Base-by-base conservation (phyloP, 495 filamentous ascomycete genomes). In the Evernia prunastri region DNA sequence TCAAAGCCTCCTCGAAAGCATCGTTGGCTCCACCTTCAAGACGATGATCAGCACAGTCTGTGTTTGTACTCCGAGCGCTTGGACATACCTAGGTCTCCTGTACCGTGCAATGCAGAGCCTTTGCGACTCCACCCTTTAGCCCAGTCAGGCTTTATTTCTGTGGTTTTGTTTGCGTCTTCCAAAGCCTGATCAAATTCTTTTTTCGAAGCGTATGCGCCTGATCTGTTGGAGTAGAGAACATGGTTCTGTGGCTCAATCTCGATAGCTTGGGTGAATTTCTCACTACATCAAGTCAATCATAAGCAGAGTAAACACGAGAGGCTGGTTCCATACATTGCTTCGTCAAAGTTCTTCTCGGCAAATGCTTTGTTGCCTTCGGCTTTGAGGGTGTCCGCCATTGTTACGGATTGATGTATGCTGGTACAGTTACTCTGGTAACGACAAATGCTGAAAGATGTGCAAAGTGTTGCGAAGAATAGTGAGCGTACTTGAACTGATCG, bases 331-430 rank as follows among this genome's bases (percentile, higher is more conserved):
- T 86, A 98, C 94, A 97, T 86, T 67, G 94, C 93, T 75, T 92
- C 92, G 69, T 92, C 82, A 71, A 96, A 98, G 72, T 97, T 89
- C 82, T 97, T 97, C 57, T 87, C 91, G 66, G 90, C 86, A 74
- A 98, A 97, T 77, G 94, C 92, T 78, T 96, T 95, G 80, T 98
- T 98, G 81, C 94, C 94, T 73, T 92, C 87, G 67, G 92, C 90
- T 82, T 98, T 98, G 69, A 97, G 84, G 72, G 80, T 76, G 73
- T 83, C 79, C 65, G 81, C 79, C 81, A 83, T 83, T 45, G 8
- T 77, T 67, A 51, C 33, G 20, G 1, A 3, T 27, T 17, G 29
- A 36, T n/a, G 29, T 33, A 33, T 4, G 5, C 8, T 20, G 13
- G 15, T 54, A 20, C 27, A 10, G 1, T 20, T 27, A 15, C 20